Evolutionary conservation across 169 alveolate genomes (phyloP), one percentile per base, ranked within the genome.

Genomic region (Cryptosporidium felis): DNA sequence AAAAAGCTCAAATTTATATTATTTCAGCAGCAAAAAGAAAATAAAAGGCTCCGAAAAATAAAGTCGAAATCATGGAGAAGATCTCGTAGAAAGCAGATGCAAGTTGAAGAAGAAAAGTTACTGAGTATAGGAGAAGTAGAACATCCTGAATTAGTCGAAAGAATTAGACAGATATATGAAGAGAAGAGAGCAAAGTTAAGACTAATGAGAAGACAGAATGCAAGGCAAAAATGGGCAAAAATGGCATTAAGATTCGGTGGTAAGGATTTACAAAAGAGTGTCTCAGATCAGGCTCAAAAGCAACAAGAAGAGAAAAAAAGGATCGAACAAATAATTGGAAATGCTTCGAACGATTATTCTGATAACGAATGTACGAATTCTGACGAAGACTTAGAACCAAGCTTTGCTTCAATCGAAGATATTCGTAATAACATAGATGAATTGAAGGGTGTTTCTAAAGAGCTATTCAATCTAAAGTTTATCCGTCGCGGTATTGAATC

Each of bases 221-320:
- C 94, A 3, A 91, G 91, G 62, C 63, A 80, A 62, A 91, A 91
- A 41, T 91, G 94, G 94, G 94, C 94, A 10, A 91, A 91, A 80
- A 46, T 82, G 80, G 94, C 94, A 18, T 45, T 89, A 41, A 91
- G 94, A 18, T 91, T 85, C 67, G 94, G 94, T n/a, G 94, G 94
- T 5, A 92, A 74, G 80, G 94, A 91, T 5, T 51, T 90, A 40
- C 89, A 81, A 47, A 79, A 59, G 61, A 82, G 44, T 44, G 58
- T 90, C 14, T 74, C 94, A 16, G 63, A 88, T 36, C 91, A 92
- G 45, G 89, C 82, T 16, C 94, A 91, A 56, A 53, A 80, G 41
- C 90, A 90, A 44, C 67, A 80, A 51, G 88, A 91, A n/a, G 91
- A 90, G 45, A 47, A 82, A 16, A 32, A 36, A 8, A 41, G 89